Base-by-base conservation (phyloP, 352 stramenopile genomes). In the Phytophthora cryptogea region DNA sequence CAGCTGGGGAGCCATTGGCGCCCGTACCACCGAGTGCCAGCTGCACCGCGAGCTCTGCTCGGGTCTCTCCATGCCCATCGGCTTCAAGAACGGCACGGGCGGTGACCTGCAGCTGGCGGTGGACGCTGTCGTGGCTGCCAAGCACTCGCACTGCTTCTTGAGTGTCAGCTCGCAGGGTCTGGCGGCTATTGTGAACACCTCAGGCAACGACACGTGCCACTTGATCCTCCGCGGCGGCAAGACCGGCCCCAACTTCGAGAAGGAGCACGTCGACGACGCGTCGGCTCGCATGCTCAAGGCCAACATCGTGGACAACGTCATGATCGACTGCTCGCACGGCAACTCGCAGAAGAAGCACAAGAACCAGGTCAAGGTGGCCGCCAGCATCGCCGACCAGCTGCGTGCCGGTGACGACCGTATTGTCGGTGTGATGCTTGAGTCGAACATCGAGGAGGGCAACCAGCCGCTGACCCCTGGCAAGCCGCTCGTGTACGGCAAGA, bases 41-140 rank as follows among this genome's bases (percentile, higher is more conserved):
- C 61, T 96, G 47, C 88, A 96, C 67, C 87, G 88, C 37, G 88
- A 96, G 63, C 83, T 96, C 48, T 94, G 87, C 55, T 95, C 86
- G 28, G 88, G 88, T 42, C 70, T 96, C 4, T 95, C 86, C 31
- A 95, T 95, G 86, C 87, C 88, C 10, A 90, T 96, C n/a, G 88
- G 88, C 60, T 96, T 96, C 72, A 96, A 96, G 74, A 96, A 96
- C 66, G 88, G 87, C 71, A 95, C 88, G 48, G 83, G 88, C 39
- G 88, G 88, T 44, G 87, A 86, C 23, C 63, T 96, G 70, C 83
- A 96, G 66, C 52, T 96, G 35, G 88, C 88, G 28, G 87, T 96
- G 32, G 86, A 96, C 43, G 87, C 88, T 1, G 83, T 93, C 16
- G 81, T 92, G 11, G 88, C 87, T 3, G 84, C 88, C 8, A 77